Evolutionary conservation across 1,139 yeast genomes (phyloP).

Genomic region (Pichia sp.): DNA sequence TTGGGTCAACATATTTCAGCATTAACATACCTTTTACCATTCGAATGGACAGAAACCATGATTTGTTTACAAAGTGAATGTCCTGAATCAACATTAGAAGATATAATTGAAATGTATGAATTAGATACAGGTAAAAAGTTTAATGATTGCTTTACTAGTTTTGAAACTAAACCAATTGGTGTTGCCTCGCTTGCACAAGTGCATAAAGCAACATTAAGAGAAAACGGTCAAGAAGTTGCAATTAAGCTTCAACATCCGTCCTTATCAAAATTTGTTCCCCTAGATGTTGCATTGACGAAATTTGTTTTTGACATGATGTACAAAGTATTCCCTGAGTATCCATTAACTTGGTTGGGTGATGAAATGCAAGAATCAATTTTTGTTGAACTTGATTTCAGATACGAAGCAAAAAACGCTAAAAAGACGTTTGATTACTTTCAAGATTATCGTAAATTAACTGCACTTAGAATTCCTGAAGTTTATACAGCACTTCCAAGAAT

Average conservation of each 20-base stretch:
- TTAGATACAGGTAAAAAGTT: conserved; percentile 59
- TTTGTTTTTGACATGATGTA: conserved; percentile 70
- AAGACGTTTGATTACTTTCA: conserved; percentile 63
- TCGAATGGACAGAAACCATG: conserved; percentile 95
- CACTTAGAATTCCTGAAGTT: conserved; percentile 72
- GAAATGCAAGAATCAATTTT: conserved; percentile 81
- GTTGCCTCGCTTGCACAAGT: conserved; percentile 97
- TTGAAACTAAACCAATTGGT: conserved; percentile 76
- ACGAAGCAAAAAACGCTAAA: conserved; percentile 78
- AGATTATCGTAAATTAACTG: conserved; percentile 52
- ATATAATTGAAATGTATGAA: conserved; percentile 57
- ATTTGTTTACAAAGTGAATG: conserved; percentile 87
- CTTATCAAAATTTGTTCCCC: conserved; percentile 78
- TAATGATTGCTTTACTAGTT: conserved; percentile 60
- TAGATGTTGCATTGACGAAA: conserved; percentile 75
- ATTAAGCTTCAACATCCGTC: conserved; percentile 94
- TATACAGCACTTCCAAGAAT: conserved; percentile 62
- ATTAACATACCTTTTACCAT: conserved; percentile 81
- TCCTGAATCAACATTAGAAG: conserved; percentile 70
- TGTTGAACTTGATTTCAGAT: conserved; percentile 80
- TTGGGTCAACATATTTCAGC: conserved; percentile 93
- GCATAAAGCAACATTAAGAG: conserved; percentile 63
- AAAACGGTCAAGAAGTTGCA: conserved; percentile 70
- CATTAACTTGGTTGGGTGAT: conserved; percentile 88
- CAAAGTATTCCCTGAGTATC: conserved; percentile 85